phyloP scores from a whole-genome alignment of 225 moss, liverwort and hornwort genomes.

The Thuidium tamariscinum region DNA sequence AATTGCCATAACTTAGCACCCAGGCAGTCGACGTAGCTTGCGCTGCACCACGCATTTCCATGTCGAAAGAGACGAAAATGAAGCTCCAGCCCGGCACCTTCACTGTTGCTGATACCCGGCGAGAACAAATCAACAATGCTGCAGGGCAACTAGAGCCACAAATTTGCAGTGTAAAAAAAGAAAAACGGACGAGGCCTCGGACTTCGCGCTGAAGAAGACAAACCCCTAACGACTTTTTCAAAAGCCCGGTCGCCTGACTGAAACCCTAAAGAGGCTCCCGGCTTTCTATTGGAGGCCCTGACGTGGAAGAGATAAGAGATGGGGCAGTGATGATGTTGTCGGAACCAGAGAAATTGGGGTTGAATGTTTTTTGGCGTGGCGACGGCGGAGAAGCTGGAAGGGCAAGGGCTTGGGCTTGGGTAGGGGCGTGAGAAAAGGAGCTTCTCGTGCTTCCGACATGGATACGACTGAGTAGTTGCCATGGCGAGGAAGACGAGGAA shows the following conservation, averaged over 20 bases:
- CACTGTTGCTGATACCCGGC: constrained; percentile 19
- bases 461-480: constrained; percentile 3
- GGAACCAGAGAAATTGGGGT: constrained; percentile 13
- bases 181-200: neutral
- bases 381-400: constrained; percentile 18
- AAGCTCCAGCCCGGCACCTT: neutral
- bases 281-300: constrained; percentile 5
- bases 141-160: neutral
- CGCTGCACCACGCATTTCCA: constrained; percentile 2
- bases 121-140: neutral
- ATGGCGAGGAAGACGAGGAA: neutral
- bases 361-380: constrained; percentile 14
- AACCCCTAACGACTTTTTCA: constrained; percentile 15
- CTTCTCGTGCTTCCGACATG: constrained; percentile 9
- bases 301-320: constrained; percentile 38
- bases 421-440: neutral
- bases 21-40: neutral
- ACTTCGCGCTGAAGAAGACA: neutral
- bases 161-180: neutral
- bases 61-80: neutral
- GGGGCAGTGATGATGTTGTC: constrained; percentile 29
- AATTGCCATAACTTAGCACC: neutral
- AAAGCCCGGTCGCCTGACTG: neutral
- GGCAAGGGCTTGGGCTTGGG: neutral
- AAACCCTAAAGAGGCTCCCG: neutral